phyloP scores from a whole-genome alignment of 2,329 filamentous ascomycete genomes.

The Pleoardoris graminearum region DNA sequence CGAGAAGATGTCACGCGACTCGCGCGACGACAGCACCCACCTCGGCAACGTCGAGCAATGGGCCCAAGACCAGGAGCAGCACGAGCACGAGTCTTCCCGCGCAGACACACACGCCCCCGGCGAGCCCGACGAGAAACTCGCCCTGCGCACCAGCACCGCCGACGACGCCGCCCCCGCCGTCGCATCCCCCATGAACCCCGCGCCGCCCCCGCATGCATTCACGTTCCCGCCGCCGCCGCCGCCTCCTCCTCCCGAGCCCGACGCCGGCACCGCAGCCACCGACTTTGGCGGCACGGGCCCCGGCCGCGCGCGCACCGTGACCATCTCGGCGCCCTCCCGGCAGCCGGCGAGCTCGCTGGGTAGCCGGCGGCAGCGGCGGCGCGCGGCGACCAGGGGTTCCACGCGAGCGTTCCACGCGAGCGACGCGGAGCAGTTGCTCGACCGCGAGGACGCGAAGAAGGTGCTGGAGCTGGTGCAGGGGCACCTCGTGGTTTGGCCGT shows the following conservation, averaged over 20 bases:
- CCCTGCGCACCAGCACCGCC: slow-evolving; percentile 19
- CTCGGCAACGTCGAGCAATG: slow-evolving; percentile 44
- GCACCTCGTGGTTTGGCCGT: slow-evolving; percentile 87
- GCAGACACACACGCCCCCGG: slow-evolving; percentile 17
- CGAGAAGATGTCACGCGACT: slow-evolving; percentile 35
- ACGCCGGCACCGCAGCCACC: slow-evolving; percentile 7
- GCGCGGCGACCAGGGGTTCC: slow-evolving; percentile 71
- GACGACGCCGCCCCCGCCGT: slow-evolving; percentile 34
- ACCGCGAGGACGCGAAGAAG: slow-evolving; percentile 73
- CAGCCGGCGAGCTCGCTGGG: slow-evolving; percentile 17
- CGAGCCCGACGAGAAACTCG: slow-evolving; percentile 39
- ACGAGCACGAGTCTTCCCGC: slow-evolving; percentile 19
- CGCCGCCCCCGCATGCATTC: slow-evolving; percentile 27
- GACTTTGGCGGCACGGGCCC: slow-evolving; percentile 18
- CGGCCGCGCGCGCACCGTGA: slow-evolving; percentile 40
- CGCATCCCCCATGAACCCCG: slow-evolving; percentile 34
- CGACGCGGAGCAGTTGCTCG: slow-evolving; percentile 81
- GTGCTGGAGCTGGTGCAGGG: slow-evolving; percentile 83
- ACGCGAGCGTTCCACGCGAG: slow-evolving; percentile 64
- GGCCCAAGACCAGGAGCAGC: slow-evolving; percentile 45
- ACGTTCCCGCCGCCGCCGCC: slow-evolving; percentile 40
- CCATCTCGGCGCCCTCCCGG: slow-evolving; percentile 31
- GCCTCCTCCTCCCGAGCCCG: slow-evolving; percentile 40
- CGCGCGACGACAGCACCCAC: slow-evolving; percentile 14
- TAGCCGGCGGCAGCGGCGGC: slow-evolving; percentile 56